A percentile compares a stretch with the other conserved stretches of the same genome.
Evolutionary conservation across 257 asterid species (phyloP).

Genomic region (Nicotiana attenuata): DNA sequence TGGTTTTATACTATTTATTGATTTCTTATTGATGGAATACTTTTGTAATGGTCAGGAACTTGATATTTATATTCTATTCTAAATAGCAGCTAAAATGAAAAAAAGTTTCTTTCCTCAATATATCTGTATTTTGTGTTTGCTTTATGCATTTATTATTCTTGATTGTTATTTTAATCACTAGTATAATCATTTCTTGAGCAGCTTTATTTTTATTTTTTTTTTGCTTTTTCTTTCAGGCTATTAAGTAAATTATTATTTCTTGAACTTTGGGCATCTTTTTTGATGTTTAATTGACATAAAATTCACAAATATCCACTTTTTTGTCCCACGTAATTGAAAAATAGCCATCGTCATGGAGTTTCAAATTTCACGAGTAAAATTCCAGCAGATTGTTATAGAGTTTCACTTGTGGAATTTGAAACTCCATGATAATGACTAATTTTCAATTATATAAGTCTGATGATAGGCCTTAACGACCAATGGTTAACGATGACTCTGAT

Average conservation of each 20-base stretch:
- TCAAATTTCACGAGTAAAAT: no score
- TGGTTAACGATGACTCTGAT: no score
- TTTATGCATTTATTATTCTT: background rate
- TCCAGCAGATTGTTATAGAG: no score
- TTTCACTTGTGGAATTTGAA: no score
- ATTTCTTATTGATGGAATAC: background rate
- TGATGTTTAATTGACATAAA: no score
- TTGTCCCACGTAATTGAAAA: no score
- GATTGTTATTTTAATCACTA: background rate
- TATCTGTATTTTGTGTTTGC: background rate
- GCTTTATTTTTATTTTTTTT: no score
- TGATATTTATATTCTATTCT: background rate
- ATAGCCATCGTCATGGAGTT: no score
- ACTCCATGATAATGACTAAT: no score
- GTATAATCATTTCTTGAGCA: background rate
- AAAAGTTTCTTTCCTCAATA: background rate
- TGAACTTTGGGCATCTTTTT: background rate
- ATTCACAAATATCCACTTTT: no score
- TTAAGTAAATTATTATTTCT: background rate
- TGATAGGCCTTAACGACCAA: no score
- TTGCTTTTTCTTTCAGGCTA: background rate
- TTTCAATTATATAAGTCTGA: no score
- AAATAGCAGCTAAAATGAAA: background rate
- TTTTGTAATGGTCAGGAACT: conserved; percentile 6
- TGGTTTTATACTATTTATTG: background rate